Percentiles rank a stretch among this genome's conserved stretches.
Evolutionary conservation across 2,329 filamentous ascomycete species (phyloP).

Genomic region (Metarhizium sp.): DNA sequence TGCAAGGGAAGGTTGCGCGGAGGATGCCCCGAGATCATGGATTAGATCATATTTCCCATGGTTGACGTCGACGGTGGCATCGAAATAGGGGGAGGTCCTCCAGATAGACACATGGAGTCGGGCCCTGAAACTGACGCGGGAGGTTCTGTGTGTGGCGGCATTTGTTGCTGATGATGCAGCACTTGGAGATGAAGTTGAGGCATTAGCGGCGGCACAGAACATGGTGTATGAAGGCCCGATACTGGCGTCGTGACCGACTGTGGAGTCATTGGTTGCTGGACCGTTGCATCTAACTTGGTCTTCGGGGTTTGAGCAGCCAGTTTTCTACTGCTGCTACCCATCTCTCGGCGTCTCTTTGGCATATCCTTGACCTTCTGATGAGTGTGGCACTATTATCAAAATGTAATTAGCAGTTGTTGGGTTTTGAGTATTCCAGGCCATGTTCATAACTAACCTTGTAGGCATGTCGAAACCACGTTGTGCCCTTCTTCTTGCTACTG

Average conservation of each 20-base stretch:
- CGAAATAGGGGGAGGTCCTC: background rate
- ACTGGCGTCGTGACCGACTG: conserved; percentile 12
- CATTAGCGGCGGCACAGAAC: background rate
- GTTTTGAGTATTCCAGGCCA: background rate
- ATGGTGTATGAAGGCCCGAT: conserved; percentile 9
- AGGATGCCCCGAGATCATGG: background rate
- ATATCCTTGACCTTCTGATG: conserved; percentile 64
- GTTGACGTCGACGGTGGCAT: background rate
- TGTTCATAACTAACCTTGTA: conserved; percentile 59
- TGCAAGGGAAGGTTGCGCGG: background rate
- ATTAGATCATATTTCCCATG: conserved; percentile 4
- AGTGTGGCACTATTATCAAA: conserved; percentile 51
- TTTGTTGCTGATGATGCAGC: conserved; percentile 2
- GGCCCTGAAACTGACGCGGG: background rate
- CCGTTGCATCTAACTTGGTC: conserved; percentile 32
- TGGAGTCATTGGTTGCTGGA: conserved; percentile 24
- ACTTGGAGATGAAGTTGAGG: conserved; percentile 6
- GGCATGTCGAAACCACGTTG: conserved; percentile 81
- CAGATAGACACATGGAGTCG: background rate
- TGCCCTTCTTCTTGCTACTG: conserved; percentile 86
- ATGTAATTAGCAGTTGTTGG: background rate
- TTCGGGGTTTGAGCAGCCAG: conserved; percentile 34
- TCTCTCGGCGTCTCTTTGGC: conserved; percentile 58
- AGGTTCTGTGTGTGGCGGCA: conserved; percentile 1
- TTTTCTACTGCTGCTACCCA: conserved; percentile 26